phyloP scores from a whole-genome alignment of 164 flowering plant species.

The Protea cynaroides region DNA sequence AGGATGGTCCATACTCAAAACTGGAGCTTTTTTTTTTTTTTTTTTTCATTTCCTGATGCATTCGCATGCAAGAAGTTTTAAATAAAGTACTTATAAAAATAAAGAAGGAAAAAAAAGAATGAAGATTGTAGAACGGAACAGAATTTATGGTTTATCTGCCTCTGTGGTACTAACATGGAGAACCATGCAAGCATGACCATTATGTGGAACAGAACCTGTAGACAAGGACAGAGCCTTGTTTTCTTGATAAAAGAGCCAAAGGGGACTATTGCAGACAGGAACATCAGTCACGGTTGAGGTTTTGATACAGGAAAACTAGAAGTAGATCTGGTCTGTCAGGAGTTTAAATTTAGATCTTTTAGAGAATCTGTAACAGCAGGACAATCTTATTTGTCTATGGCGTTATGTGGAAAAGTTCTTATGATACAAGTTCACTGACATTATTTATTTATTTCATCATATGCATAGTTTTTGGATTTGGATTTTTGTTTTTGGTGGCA shows the following conservation, averaged over 20 bases:
- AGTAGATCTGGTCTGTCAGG: background rate
- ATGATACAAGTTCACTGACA: background rate
- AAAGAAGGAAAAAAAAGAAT: no score
- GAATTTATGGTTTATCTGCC: no score
- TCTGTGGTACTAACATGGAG: background rate
- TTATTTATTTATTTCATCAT: background rate
- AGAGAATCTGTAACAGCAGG: background rate
- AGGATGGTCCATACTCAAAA: no score
- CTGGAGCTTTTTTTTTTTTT: no score
- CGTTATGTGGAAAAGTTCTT: background rate
- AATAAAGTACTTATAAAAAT: no score
- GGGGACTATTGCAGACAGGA: no score
- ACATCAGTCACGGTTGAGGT: background rate
- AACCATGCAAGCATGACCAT: background rate
- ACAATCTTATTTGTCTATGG: background rate
- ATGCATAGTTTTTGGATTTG: background rate
- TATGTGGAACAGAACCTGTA: background rate
- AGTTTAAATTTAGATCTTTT: no score
- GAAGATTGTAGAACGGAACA: no score
- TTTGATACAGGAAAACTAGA: background rate
- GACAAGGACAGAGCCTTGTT: background rate
- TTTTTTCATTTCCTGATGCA: no score
- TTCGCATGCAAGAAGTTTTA: no score
- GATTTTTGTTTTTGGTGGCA: background rate
- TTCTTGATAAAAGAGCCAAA: no score